Evolutionary conservation across 371 early-diverging fungal genomes (phyloP), one percentile per base, ranked within the genome.

Genomic region (Circinella umbellata): DNA sequence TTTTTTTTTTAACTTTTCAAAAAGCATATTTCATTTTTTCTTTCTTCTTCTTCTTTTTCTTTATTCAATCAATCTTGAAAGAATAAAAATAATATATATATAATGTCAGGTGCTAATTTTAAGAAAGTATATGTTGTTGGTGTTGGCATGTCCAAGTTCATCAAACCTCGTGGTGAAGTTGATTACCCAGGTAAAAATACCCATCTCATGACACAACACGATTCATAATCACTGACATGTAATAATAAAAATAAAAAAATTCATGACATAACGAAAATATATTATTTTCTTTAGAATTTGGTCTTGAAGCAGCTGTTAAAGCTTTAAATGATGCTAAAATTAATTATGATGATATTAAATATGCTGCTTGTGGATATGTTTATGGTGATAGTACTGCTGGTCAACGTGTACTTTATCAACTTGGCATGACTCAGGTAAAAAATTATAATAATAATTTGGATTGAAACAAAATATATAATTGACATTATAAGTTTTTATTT

Each of bases 311-410:
- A 61, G 81, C 85, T 35, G 87, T 90, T 39, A 92, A 93, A 80
- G 93, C 94, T 13, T 79, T 94, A 61, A 80, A 90, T 54, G 94
- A 93, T 77, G 87, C 88, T 53, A 83, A 86, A 47, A 72, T 92
- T 60, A 86, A 87, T 47, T 92, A 91, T 74, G 91, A 92, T 72
- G 74, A 73, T 55, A 84, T 94, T 61, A 76, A 92, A 73, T 88
- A 81, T 69, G 91, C 89, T 46, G 73, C 82, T 37, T 88, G 83
- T 46, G 90, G 89, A 18, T 90, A 88, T 73, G 83, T 82, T 69
- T 89, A 86, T 67, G 91, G 90, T 62, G 94, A 94, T 71, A 88
- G 88, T 37, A 91, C 92, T 3, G 88, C 87, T 46, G 94, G 93
- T 34, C 94, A 94, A 80, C 86, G 94, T 61, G 89, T 89, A 2